Evolutionary conservation across 1,139 yeast genomes (phyloP), one percentile per base, ranked within the genome.

Genomic region (Sugiyamaella castrensis): DNA sequence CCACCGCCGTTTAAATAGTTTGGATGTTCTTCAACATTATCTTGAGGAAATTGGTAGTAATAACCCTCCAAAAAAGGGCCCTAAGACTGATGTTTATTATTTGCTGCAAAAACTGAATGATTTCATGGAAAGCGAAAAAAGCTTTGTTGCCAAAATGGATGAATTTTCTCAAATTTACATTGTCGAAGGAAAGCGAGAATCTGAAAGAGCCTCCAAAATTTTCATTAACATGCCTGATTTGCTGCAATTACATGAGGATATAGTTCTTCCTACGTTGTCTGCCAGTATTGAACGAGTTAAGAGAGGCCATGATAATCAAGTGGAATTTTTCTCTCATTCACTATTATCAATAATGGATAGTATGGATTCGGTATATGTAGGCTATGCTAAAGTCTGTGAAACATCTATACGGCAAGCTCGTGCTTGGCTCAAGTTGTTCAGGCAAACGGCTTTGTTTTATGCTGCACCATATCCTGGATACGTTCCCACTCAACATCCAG

Each of bases 161-260:
- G 66, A 63, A 47, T 51, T 60, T 9, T 37, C 54, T 40, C 46
- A 50, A n/a, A 50, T 57, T 12, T 61, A 56, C 48, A 40, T 55
- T 32, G 31, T 39, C 37, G 46, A 50, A 32, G 32, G 41, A 37
- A 46, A 40, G 51, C 53, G 36, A 28, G 41, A 39, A 28, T 52
- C 50, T 2, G 40, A 42, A 16, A 55, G 53, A 27, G 53, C 57
- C 2, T 41, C 50, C 2, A 48, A 50, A 37, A 48, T 61, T n/a
- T 59, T 62, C 46, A 52, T 44, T 19, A 46, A 56, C 28, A 35
- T 64, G 34, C 61, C 62, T 9, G 61, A 57, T 16, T 44, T 65
- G 4, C 53, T 52, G 31, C 48, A 56, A 8, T 40, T 62, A 7
- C 68, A 64, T 42, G 43, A 54, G 1, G 56, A 55, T 15, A 40